phyloP scores from a whole-genome alignment of 441 rosid genomes.

The Mallotus repandus region DNA sequence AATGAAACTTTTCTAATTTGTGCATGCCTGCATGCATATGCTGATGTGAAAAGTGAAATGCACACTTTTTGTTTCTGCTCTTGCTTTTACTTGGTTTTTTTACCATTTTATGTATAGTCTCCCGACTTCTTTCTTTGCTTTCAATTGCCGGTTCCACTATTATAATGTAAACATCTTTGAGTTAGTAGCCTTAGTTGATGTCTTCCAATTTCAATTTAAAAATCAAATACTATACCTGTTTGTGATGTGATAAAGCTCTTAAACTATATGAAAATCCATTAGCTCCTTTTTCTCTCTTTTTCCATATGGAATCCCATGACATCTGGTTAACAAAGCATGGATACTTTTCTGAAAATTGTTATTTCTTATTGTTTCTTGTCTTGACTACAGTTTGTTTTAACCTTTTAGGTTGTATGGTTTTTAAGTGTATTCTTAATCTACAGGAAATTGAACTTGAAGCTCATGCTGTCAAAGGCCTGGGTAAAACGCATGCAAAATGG shows the following conservation, averaged over 20 bases:
- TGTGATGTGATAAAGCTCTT: too few species aligned
- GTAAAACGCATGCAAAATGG: slow-evolving; percentile 97
- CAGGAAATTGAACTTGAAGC: slow-evolving; percentile 98
- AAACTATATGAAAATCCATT: background rate
- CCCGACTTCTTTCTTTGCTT: background rate
- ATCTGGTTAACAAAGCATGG: background rate
- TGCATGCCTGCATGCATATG: background rate
- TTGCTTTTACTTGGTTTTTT: background rate
- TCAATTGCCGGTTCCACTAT: background rate
- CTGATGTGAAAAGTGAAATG: too few species aligned
- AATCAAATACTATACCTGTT: too few species aligned
- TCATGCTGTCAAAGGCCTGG: slow-evolving; percentile 92
- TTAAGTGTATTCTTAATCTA: slow-evolving; percentile 4
- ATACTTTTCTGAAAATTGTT: background rate
- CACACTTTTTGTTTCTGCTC: background rate
- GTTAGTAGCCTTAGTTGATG: too few species aligned
- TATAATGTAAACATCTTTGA: background rate
- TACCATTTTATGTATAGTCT: background rate
- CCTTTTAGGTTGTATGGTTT: too few species aligned
- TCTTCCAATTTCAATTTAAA: too few species aligned
- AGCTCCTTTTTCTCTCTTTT: background rate
- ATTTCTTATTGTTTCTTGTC: background rate
- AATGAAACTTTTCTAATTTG: background rate
- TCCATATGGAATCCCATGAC: background rate
- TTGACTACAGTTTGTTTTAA: too few species aligned